phyloP scores from a whole-genome alignment of 768 basidiomycete genomes.

The Pleurotus tuber-regium region DNA sequence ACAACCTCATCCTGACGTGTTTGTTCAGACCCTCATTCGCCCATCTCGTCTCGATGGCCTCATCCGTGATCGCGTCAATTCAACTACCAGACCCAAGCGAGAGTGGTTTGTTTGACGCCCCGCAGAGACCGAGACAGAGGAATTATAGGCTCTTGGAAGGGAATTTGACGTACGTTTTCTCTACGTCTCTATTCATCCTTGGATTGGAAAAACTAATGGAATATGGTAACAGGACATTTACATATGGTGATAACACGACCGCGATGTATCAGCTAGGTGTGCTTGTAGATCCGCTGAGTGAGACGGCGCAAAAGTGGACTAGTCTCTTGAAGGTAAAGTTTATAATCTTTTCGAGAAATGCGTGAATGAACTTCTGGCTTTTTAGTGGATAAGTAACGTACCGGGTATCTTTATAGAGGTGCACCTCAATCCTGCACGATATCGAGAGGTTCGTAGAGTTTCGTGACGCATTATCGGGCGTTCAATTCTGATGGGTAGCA shows the following conservation, averaged over 20 bases:
- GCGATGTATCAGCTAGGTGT: constrained; percentile 71
- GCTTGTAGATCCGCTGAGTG: constrained; percentile 83
- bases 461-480: not conserved
- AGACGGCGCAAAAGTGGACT: constrained; percentile 84
- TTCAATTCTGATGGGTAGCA: no score
- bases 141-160: constrained; percentile 61
- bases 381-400: constrained; percentile 61
- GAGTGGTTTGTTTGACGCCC: constrained; percentile 67
- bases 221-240: constrained; percentile 51
- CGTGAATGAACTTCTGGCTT: no score
- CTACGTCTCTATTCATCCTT: not conserved
- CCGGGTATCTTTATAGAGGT: constrained; percentile 70
- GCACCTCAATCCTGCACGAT: constrained; percentile 70
- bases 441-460: constrained; percentile 58
- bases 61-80: constrained; percentile 71
- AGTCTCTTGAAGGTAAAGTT: constrained; percentile 65
- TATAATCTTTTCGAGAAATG: no score
- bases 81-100: constrained; percentile 74
- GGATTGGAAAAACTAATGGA: no score
- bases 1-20: not conserved
- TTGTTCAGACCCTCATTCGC: constrained; percentile 50
- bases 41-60: constrained; percentile 59
- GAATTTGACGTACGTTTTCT: constrained; percentile 57
- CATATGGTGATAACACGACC: constrained; percentile 62
- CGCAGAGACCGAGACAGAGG: constrained; percentile 53